phyloP scores from a whole-genome alignment of 495 filamentous ascomycete genomes.

The Tuber aestivum region DNA sequence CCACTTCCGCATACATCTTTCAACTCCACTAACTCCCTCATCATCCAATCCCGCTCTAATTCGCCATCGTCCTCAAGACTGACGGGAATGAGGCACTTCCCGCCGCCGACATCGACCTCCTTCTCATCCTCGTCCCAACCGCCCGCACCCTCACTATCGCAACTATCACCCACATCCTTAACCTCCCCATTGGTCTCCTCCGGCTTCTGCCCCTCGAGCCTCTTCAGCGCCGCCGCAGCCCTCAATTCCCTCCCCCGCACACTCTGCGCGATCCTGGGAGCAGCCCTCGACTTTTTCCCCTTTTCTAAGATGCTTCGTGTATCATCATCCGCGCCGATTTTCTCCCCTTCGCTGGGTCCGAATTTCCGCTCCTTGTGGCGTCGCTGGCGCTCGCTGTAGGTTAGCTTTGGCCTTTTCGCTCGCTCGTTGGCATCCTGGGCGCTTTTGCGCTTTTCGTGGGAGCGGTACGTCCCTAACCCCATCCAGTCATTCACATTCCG shows the following conservation, averaged over 20 bases:
- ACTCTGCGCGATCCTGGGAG: conserved; percentile 65
- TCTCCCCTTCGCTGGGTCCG: conserved; percentile 55
- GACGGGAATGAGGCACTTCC: conserved; percentile 58
- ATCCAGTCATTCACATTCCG: not conserved
- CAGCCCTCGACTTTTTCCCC: conserved; percentile 63
- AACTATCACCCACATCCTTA: conserved; percentile 37
- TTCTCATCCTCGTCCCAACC: conserved; percentile 43
- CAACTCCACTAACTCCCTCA: conserved; percentile 59
- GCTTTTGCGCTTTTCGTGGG: conserved; percentile 51
- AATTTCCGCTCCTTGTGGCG: conserved; percentile 67
- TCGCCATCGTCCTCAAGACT: conserved; percentile 64
- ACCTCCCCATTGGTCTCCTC: conserved; percentile 37
- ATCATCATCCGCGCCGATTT: conserved; percentile 61
- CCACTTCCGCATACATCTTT: conserved; percentile 28
- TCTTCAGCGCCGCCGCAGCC: conserved; percentile 67
- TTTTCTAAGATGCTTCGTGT: conserved; percentile 59
- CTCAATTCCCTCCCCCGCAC: conserved; percentile 65
- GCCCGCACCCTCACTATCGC: conserved; percentile 36
- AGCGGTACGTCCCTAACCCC: conserved; percentile 45
- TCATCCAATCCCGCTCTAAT: conserved; percentile 51
- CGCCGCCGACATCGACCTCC: conserved; percentile 54
- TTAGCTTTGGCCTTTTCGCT: conserved; percentile 48
- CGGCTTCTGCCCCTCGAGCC: conserved; percentile 57
- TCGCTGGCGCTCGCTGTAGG: conserved; percentile 59
- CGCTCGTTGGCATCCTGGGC: conserved; percentile 14